Evolutionary conservation across 148 eudicot genomes (phyloP), one percentile per base, ranked within the genome.

Genomic region (Simmondsia chinensis): DNA sequence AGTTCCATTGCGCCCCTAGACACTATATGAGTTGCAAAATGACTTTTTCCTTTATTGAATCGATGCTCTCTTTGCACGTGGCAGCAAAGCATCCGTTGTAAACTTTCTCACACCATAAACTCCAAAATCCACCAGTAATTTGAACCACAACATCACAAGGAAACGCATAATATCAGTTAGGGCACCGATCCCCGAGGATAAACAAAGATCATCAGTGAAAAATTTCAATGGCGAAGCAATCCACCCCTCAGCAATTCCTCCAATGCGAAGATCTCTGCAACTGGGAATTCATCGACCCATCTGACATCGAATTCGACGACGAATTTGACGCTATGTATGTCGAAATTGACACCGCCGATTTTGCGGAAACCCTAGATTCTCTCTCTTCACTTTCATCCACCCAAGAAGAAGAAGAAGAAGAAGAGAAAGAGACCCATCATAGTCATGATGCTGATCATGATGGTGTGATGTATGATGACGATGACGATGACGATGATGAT

Each of bases 261-360:
- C 8, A 34, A 21, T 28, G 26, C 1, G 75, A 77, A 8, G 58
- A 72, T 13, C 23, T 72, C 2, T 65, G 53, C 41, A 53, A 65
- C 3, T 76, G 83, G 83, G 83, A 65, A 33, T 43, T 72, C 43
- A 10, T 76, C 52, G 23, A 54, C 52, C 56, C 27, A 22, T 65
- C 56, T 11, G 74, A 73, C 52, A 46, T 57, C n/a, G 64, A 23
- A 2, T 35, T 55, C 2, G 36, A 42, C 16, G 30, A 11, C 27
- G 51, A 28, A 7, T 50, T 44, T 15, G 47, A 23, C 11, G 40
- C 7, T 10, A 34, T 40, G 32, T 20, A 45, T 12, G 52, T 33
- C 20, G 68, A 48, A 2, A 27, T 52, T 1, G 18, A 33, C 8
- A 48, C 46, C 14, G 19, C 33, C 16, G 58, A 60, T 26, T 24